Evolutionary conservation across 768 basidiomycete genomes (phyloP), one percentile per base, ranked within the genome.

Genomic region (Epithele typhae): DNA sequence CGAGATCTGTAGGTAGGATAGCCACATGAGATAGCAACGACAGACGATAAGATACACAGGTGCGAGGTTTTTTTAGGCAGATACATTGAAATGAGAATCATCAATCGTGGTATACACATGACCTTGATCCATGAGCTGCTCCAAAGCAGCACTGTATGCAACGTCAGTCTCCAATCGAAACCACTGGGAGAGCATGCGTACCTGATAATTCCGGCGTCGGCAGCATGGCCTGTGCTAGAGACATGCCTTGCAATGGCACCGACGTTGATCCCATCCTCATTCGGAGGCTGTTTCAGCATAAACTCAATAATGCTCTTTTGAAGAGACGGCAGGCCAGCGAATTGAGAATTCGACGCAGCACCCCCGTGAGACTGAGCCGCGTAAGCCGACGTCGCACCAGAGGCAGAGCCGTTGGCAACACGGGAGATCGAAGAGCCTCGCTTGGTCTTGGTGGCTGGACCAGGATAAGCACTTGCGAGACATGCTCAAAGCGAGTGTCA

Each of bases 121-220:
- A 0, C 93, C 93, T 0, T 87, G 83, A 43, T 85, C 82, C 74
- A 91, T 83, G 43, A 97, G 73, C 42, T 67, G 64, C 54, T 93
- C 88, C 53, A 94, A 68, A 5, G 87, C 87, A 36, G 77, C 70
- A 59, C 91, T 89, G 49, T 33, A 25, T 25, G 10, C n/a, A 19
- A 18, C 24, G 33, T 23, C 40, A 17, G 25, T 27, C 18, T 24
- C 45, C 15, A 22, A 37, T 17, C 19, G n/a, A 35, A 39, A 11
- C 12, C 12, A 2, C 25, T 22, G 6, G 5, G 3, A 30, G 5
- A 3, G 12, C 2, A 14, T 5, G 59, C 65, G 36, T 49, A 86
- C 89, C 82, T 84, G 51, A 91, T 82, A 52, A 71, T 66, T 22
- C 72, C 61, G n/a, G 81, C 78, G 50, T 77, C 71, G 6, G 72